phyloP scores from a whole-genome alignment of 495 filamentous ascomycete genomes.

The Aspergillus biplanus region DNA sequence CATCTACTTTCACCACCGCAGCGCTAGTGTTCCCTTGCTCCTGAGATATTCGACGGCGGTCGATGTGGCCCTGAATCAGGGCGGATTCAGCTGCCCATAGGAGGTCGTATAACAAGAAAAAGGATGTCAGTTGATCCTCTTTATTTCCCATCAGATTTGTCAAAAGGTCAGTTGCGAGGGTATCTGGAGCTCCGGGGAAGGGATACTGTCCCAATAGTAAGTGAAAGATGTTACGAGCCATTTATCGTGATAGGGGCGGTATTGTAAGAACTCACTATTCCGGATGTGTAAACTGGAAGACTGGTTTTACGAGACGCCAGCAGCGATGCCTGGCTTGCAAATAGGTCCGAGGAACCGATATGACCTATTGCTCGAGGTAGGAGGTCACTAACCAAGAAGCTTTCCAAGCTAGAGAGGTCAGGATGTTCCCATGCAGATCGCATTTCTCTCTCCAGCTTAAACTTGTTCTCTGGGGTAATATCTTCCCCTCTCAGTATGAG shows the following conservation, averaged over 20 bases:
- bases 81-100: constrained; percentile 32
- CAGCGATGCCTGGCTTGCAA: constrained; percentile 9
- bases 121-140: constrained; percentile 23
- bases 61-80: constrained; percentile 32
- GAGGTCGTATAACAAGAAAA: constrained; percentile 28
- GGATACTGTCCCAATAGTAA: constrained; percentile 27
- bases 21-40: constrained; percentile 25
- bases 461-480: constrained; percentile 25
- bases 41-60: constrained; percentile 29
- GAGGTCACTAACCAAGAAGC: constrained; percentile 28
- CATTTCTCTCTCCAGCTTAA: constrained; percentile 31
- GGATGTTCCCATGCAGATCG: constrained; percentile 31
- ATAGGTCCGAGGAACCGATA: constrained; percentile 24
- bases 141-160: constrained; percentile 24
- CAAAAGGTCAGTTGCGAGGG: constrained; percentile 28
- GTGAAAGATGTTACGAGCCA: not conserved
- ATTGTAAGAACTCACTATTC: constrained; percentile 24
- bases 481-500: constrained; percentile 28
- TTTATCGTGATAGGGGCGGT: not conserved
- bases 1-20: constrained; percentile 25
- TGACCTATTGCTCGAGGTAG: constrained; percentile 25
- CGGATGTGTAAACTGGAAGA: constrained; percentile 21
- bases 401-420: constrained; percentile 27
- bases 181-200: constrained; percentile 24
- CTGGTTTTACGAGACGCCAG: constrained; percentile 11